Base-by-base conservation (phyloP, 306 rosid species). In the Castanopsis chinensis region DNA sequence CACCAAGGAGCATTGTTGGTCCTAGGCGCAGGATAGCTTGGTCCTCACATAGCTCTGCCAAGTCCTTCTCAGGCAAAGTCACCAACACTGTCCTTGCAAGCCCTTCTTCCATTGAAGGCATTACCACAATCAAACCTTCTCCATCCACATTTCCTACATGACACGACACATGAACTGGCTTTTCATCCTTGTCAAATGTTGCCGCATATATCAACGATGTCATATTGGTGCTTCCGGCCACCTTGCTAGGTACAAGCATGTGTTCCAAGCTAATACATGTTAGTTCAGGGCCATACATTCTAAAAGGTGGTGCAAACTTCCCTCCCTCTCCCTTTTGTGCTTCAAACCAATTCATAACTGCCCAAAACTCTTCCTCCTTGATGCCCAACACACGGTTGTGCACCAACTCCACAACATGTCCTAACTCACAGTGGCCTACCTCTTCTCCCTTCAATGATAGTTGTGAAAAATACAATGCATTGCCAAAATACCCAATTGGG, bases 191-290 rank as follows among this genome's bases (percentile, higher is more conserved):
- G 1, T 32, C 75, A 60, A 93, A 93, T 64, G 25, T 68, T 1
- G 90, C 76, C 3, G 49, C 82, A 61, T 92, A 84, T 30, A 83
- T 65, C 78, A 85, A 63, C 0, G 88, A 61, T 6, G 52, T 8
- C 25, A 11, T 33, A 8, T 45, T 4, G 51, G 51, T 12, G 27
- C 9, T 19, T 11, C 51, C 52, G 13, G 27, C 52, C 49, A 35
- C 72, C 27, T 3, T 1, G 52, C 51, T 18, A 18, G 69, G 13
- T 0, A 15, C 28, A 4, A 71, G 14, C 89, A 83, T 70, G 70
- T 91, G 90, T 53, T 91, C 96, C 89, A 93, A 84, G 69, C 75
- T 78, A 27, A 91, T 81, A 73, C 90, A 93, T 0, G 91, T 91
- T 20, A 93, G 75, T 56, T 91, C 85, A 0, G 79, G 57, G 8